phyloP scores from a whole-genome alignment of 768 basidiomycete species.

The Termitomyces titanicus region DNA sequence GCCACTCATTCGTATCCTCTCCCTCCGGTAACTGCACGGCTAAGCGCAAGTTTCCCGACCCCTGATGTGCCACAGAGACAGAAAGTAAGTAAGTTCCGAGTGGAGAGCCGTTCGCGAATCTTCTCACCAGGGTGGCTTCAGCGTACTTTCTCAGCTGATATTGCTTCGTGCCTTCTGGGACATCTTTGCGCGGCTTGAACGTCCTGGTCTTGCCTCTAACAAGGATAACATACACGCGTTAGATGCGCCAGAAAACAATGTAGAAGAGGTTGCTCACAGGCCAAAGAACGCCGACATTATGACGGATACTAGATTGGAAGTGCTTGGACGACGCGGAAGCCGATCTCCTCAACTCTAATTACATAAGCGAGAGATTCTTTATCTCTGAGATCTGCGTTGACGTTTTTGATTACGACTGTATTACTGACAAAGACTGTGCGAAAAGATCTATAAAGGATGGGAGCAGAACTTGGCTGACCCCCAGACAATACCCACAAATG shows the following conservation, averaged over 20 bases:
- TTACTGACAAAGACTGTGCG: not conserved
- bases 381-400: not conserved
- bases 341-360: not conserved
- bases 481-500: constrained; percentile 21
- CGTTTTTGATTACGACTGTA: not conserved
- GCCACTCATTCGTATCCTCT: constrained; percentile 97
- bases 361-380: not conserved
- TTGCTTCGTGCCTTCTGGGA: constrained; percentile 95
- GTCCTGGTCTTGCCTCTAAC: constrained; percentile 85
- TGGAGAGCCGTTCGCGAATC: not conserved
- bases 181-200: constrained; percentile 94
- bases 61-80: constrained; percentile 41
- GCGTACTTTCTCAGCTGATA: constrained; percentile 98
- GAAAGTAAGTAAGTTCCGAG: not conserved
- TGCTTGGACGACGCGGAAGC: not conserved
- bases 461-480: not conserved
- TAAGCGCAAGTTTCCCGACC: constrained; percentile 90
- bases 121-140: constrained; percentile 82
- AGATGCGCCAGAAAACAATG: not conserved
- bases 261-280: constrained; percentile 49
- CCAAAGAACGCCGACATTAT: constrained; percentile 87
- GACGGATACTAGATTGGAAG: not conserved
- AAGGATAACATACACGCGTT: not conserved
- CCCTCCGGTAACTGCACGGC: constrained; percentile 96
- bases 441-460: not conserved